Conservation (phyloP, 2,329 filamentous ascomycete genomes). For the Delphinella strobiligena region DNA sequence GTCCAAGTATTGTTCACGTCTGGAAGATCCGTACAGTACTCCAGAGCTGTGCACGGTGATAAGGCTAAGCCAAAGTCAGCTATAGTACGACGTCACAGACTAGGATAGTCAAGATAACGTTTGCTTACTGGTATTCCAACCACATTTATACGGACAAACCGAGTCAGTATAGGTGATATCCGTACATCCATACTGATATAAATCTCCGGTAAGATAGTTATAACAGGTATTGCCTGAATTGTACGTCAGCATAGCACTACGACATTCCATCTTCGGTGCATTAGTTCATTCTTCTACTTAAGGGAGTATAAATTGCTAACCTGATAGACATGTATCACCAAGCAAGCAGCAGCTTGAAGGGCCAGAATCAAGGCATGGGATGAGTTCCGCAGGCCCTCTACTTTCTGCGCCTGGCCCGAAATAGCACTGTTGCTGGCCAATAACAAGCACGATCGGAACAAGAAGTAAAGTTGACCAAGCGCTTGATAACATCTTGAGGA, state of each 20-base stretch:
- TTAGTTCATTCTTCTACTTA: no score
- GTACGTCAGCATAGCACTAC: no score
- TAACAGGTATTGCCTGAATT: constrained; percentile 20
- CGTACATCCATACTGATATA: constrained; percentile 22
- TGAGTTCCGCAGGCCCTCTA: constrained; percentile 15
- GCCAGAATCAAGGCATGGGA: constrained; percentile 15
- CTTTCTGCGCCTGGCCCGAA: constrained; percentile 16
- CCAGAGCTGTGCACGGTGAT: constrained; percentile 18
- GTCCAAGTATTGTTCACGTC: constrained; percentile 17
- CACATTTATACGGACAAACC: constrained; percentile 19
- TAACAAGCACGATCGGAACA: not conserved
- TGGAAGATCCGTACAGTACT: constrained; percentile 15
- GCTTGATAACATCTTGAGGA: no score
- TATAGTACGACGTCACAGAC: no score
- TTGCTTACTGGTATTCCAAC: constrained; percentile 14
- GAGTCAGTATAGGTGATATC: constrained; percentile 18
- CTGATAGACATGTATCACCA: constrained; percentile 17
- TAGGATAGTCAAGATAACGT: not conserved
- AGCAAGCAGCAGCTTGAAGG: constrained; percentile 17
- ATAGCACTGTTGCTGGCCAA: constrained; percentile 20
- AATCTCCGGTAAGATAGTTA: constrained; percentile 15
- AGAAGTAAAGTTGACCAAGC: no score
- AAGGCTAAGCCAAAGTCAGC: constrained; percentile 11
- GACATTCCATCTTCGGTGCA: no score
- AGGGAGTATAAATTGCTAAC: no score